Evolutionary conservation across 805 yeast genomes (phyloP), one percentile per base, ranked within the genome.

Genomic region (Schwanniomyces occidentalis): DNA sequence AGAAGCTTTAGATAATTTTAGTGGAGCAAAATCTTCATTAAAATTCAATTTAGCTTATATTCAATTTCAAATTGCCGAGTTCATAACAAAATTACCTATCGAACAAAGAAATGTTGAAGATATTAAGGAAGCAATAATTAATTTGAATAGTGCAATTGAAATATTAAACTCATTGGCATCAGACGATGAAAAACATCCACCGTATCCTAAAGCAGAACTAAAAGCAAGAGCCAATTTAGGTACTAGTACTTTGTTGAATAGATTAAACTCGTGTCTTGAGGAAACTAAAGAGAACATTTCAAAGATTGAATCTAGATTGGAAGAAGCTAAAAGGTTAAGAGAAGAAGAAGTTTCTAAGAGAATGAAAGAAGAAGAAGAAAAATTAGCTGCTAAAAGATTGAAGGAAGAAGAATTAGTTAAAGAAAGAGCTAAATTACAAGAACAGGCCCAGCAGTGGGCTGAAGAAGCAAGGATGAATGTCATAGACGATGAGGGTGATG

Each of bases 221-320:
- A 82, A 80, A 50, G 82, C 89, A 46, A 80, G 97, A 63, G 91
- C 93, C n/a, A 76, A 76, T 46, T 75, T 88, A 74, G 96, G 95
- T 54, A 72, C 79, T 32, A 77, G 80, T 37, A 85, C 96, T 0
- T 70, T 89, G 54, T 69, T 76, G 42, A 80, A 76, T 39, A 83
- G 89, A 54, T 71, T 93, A 44, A 84, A 75, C 46, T 76, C 82
- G 40, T 77, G 82, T 18, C 64, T 84, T 33, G 78, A 73, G 16
- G 91, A 86, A 45, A 96, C 93, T 45, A 68, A 71, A 45, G 82
- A 74, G 42, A 80, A 73, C 57, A 90, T 86, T 38, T 57, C 57
- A 12, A 71, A 75, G 38, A 68, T 77, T 34, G 72, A 74, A 34
- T 68, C 68, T 24, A 85, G 78, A 61, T 69, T 91, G 38, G 82